Evolutionary conservation across 352 stramenopile genomes (phyloP), one percentile per base, ranked within the genome.

Genomic region (Globisporangium orthogonon): DNA sequence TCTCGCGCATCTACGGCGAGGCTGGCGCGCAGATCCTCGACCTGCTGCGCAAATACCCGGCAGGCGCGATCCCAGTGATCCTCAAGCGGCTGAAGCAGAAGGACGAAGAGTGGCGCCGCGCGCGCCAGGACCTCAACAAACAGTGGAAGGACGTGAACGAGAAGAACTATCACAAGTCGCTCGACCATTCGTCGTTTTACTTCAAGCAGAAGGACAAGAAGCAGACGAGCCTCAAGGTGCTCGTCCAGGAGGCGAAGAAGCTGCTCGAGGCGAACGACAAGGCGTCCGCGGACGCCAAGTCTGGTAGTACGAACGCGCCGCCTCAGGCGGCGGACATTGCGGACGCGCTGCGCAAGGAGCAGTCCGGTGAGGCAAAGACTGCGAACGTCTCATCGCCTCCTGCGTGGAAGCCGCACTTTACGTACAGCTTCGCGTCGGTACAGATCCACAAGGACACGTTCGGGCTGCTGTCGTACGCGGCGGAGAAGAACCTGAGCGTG

Each of bases 131-230:
- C 58, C 60, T 99, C 31, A 99, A 98, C 71, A 96, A 96, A 55
- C 86, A 93, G 58, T 99, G 97, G 97, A 98, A 98, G 71, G 94
- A 98, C 52, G 78, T 99, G 49, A 95, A 98, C 55, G 94, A 98
- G 64, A 87, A 94, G 56, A 99, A 99, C 63, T 99, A 99, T 66
- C 96, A 98, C 76, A 98, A 98, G 70, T 98, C 86, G 48, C 78
- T 99, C 18, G 98, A 99, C 69, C 97, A 99, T 71, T 97, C 97
- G 29, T 98, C 94, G 35, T 98, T 99, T 58, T 99, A 98, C 69
- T 99, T 99, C 74, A 97, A 98, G 69, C 93, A 98, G 50, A 96
- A 92, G 56, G 97, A 99, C 71, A 99, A 99, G 79, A 97, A 98
- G 63, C 87, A 93, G 17, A 97, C 93, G 37, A 97, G 87, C 50